These are phyloP conservation scores for Cladobotryum mycophilum DNA, from an alignment of 2,329 filamentous ascomycete species.

Conservation along the genomic window DNA sequence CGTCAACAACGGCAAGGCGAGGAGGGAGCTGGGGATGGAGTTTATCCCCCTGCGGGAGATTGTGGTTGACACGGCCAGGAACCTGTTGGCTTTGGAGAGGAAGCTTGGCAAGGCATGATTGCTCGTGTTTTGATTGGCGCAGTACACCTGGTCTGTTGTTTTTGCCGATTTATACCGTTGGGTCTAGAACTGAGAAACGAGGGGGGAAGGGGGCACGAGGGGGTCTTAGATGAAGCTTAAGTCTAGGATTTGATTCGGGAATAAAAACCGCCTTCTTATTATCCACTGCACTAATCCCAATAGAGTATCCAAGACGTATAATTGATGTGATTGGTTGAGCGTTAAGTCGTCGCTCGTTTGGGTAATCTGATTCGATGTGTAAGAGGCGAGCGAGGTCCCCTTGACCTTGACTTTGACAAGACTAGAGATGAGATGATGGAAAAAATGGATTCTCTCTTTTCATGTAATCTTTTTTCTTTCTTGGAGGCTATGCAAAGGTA, in stretches of 20 bases:
- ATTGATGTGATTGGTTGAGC: slow-evolving; percentile 1
- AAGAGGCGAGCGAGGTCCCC: too few species aligned
- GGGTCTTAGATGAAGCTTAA: too few species aligned
- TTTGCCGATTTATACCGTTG: not conserved
- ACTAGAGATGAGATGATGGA: too few species aligned
- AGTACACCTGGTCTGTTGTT: too few species aligned
- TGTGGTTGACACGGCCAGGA: slow-evolving; percentile 5
- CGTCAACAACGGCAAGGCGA: slow-evolving; percentile 2
- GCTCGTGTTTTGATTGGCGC: not conserved
- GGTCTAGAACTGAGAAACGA: too few species aligned
- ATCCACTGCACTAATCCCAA: not conserved
- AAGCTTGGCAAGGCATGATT: not conserved
- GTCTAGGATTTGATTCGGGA: too few species aligned
- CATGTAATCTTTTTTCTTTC: not conserved
- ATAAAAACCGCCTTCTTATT: not conserved
- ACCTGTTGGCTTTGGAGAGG: slow-evolving; percentile 1
- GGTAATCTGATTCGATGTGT: too few species aligned
- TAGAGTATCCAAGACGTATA: not conserved
- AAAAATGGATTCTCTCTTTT: too few species aligned
- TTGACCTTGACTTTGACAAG: too few species aligned
- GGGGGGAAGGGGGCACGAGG: too few species aligned
- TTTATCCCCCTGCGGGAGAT: slow-evolving; percentile 2
- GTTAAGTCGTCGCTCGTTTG: too few species aligned
- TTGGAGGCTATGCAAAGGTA: not conserved
- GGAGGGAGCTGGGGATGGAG: slow-evolving; percentile 5